phyloP scores from a whole-genome alignment of 108 stramenopile genomes.

The Schizochytrium sp. region DNA sequence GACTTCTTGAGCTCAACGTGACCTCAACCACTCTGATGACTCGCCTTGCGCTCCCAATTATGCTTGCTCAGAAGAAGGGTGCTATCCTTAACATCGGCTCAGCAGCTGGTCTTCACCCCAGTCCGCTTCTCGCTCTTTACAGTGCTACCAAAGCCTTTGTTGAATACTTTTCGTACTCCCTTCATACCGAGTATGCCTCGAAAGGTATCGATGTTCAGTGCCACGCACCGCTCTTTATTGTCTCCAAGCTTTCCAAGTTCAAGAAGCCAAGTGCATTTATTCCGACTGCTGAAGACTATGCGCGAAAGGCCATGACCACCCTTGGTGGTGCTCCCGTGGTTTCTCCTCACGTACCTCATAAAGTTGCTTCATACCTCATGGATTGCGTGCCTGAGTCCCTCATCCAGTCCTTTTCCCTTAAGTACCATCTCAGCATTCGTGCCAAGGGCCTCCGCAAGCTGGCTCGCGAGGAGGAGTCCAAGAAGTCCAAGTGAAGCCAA shows the following conservation, averaged over 20 bases:
- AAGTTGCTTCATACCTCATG: slow-evolving; percentile 89
- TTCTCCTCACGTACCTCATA: slow-evolving; percentile 93
- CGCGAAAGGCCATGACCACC: slow-evolving; percentile 81
- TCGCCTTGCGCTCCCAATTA: slow-evolving; percentile 88
- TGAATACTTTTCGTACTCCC: slow-evolving; percentile 89
- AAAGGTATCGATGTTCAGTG: slow-evolving; percentile 94
- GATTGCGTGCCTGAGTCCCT: slow-evolving; percentile 80
- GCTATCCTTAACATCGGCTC: slow-evolving; percentile 94
- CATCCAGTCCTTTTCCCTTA: slow-evolving; percentile 77
- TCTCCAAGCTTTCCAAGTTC: slow-evolving; percentile 97
- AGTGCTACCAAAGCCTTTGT: slow-evolving; percentile 95
- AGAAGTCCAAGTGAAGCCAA: slow-evolving; percentile 85
- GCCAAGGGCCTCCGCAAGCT: slow-evolving; percentile 88
- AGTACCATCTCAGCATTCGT: slow-evolving; percentile 74
- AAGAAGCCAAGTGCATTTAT: slow-evolving; percentile 85
- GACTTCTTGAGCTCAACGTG: slow-evolving; percentile 90
- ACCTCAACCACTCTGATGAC: slow-evolving; percentile 96
- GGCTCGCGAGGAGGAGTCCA: slow-evolving; percentile 77
- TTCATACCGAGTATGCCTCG: slow-evolving; percentile 75
- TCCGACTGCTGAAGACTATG: slow-evolving; percentile 88
- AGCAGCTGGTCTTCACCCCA: slow-evolving; percentile 89
- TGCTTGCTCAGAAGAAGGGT: slow-evolving; percentile 88
- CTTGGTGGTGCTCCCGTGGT: slow-evolving; percentile 86
- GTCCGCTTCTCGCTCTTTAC: slow-evolving; percentile 93
- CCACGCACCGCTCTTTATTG: slow-evolving; percentile 96